Evolutionary conservation across 2,329 filamentous ascomycete species (phyloP).

Genomic region (Biscogniauxia mediterranea): DNA sequence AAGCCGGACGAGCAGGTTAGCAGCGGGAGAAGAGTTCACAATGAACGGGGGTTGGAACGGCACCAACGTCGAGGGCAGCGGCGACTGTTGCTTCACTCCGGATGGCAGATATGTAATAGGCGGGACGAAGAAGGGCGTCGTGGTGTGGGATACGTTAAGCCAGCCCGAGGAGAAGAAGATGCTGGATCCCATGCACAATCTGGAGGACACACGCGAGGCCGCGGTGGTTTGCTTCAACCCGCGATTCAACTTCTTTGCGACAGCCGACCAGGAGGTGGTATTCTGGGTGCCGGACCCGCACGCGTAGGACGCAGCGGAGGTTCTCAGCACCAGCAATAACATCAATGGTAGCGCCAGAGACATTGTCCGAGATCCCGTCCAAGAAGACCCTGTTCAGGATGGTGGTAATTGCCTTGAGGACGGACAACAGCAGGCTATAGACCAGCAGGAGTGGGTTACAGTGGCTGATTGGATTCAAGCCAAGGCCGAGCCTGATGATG

Average conservation of each 20-base stretch:
- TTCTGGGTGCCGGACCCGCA: slow-evolving; percentile 75
- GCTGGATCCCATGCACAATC: slow-evolving; percentile 60
- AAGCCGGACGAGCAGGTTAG: slow-evolving; percentile 49
- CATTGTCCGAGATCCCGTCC: background rate
- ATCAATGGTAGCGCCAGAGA: background rate
- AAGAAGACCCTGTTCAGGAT: background rate
- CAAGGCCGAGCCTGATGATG: no score
- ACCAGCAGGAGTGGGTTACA: no score
- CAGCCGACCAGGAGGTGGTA: slow-evolving; percentile 78
- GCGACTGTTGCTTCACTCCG: slow-evolving; percentile 85
- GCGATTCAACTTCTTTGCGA: slow-evolving; percentile 86
- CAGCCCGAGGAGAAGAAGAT: slow-evolving; percentile 54
- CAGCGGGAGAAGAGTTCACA: slow-evolving; percentile 49
- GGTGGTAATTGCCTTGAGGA: background rate
- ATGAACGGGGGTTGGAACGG: slow-evolving; percentile 44
- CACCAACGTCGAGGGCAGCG: slow-evolving; percentile 53
- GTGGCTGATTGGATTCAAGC: no score
- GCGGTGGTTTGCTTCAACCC: slow-evolving; percentile 86
- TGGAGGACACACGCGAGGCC: slow-evolving; percentile 66
- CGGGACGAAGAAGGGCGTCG: slow-evolving; percentile 69
- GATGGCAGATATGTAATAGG: slow-evolving; percentile 88
- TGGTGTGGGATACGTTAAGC: slow-evolving; percentile 81
- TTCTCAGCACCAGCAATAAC: background rate
- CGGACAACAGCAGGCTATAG: no score
- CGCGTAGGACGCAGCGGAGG: slow-evolving; percentile 32